Evolutionary conservation across 2,329 filamentous ascomycete species (phyloP).

Genomic region (Hypoxylon sp.): DNA sequence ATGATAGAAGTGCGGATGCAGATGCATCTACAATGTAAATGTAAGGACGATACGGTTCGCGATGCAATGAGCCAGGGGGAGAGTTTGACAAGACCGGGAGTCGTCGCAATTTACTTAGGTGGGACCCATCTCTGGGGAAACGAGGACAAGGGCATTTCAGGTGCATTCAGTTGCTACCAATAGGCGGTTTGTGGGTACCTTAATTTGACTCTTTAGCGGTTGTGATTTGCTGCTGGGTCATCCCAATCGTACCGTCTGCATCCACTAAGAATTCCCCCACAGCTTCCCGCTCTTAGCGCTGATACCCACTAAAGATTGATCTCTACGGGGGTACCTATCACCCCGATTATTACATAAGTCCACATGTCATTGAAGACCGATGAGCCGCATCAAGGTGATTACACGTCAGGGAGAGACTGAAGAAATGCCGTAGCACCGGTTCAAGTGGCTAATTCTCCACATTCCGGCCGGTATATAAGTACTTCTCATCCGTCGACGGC

Average conservation of each 20-base stretch:
- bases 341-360: slow-evolving; percentile 5
- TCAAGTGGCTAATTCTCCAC: slow-evolving; percentile 5
- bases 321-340: slow-evolving; percentile 11
- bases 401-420: slow-evolving; percentile 18
- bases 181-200: slow-evolving; percentile 12
- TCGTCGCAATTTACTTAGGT: slow-evolving; percentile 9
- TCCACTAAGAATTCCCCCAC: slow-evolving; percentile 5
- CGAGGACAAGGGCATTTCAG: too few relatives aligned
- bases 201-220: slow-evolving; percentile 31
- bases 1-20: slow-evolving; percentile 21
- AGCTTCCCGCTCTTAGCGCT: slow-evolving; percentile 39
- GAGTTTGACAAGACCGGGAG: slow-evolving; percentile 1
- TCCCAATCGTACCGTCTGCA: slow-evolving; percentile 15
- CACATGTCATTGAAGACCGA: slow-evolving; percentile 25
- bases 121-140: slow-evolving; percentile 17
- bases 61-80: slow-evolving; percentile 16
- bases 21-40: slow-evolving; percentile 20
- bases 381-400: slow-evolving; percentile 38
- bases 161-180: background rate
- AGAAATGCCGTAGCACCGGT: slow-evolving; percentile 21
- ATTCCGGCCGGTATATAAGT: slow-evolving; percentile 31
- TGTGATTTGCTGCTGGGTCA: slow-evolving; percentile 21
- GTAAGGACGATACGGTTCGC: slow-evolving; percentile 29
- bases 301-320: slow-evolving; percentile 6
- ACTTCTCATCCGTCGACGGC: slow-evolving; percentile 2